Percentiles rank a stretch among this genome's conserved stretches.
These are phyloP conservation scores for Phytophthora chlamydospora DNA, from an alignment of 352 stramenopile genomes.

Conservation along the genomic window DNA sequence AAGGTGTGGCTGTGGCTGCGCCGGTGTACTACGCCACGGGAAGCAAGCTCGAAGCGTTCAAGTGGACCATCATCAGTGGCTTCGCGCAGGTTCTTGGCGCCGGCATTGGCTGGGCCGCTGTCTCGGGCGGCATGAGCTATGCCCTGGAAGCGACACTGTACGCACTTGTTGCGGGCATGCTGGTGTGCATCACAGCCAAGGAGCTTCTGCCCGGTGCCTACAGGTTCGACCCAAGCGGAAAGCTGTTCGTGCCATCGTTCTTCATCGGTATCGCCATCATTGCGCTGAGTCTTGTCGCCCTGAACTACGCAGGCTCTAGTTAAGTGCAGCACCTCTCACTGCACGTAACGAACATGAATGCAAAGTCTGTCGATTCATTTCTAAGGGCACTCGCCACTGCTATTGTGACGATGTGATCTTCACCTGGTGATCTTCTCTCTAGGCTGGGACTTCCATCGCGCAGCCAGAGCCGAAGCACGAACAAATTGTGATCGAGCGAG, in stretches of 20 bases:
- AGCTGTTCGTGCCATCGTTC: constrained; percentile 86
- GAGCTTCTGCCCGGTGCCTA: constrained; percentile 93
- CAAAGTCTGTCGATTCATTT: too few relatives aligned
- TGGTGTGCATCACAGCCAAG: constrained; percentile 91
- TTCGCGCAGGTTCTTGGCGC: constrained; percentile 93
- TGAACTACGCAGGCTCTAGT: constrained; percentile 73
- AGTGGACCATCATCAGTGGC: constrained; percentile 90
- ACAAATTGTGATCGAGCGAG: too few relatives aligned
- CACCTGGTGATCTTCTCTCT: constrained; percentile 63
- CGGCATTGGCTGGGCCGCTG: constrained; percentile 67
- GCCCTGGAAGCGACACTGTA: constrained; percentile 91
- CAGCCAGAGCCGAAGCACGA: too few relatives aligned
- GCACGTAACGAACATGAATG: too few relatives aligned
- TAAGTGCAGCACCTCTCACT: constrained; percentile 65
- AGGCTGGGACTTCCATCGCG: too few relatives aligned
- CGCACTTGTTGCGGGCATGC: constrained; percentile 92
- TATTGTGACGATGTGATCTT: too few relatives aligned
- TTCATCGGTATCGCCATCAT: constrained; percentile 91
- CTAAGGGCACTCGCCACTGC: too few relatives aligned
- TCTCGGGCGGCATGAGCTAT: constrained; percentile 59
- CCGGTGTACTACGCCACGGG: constrained; percentile 97
- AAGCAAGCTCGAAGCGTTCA: constrained; percentile 91
- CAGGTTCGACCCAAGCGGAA: constrained; percentile 89
- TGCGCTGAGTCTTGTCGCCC: constrained; percentile 87
- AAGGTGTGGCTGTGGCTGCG: constrained; percentile 95